Evolutionary conservation across 1,284 basidiomycete species (phyloP).

Genomic region (Cryptococcus sp.): DNA sequence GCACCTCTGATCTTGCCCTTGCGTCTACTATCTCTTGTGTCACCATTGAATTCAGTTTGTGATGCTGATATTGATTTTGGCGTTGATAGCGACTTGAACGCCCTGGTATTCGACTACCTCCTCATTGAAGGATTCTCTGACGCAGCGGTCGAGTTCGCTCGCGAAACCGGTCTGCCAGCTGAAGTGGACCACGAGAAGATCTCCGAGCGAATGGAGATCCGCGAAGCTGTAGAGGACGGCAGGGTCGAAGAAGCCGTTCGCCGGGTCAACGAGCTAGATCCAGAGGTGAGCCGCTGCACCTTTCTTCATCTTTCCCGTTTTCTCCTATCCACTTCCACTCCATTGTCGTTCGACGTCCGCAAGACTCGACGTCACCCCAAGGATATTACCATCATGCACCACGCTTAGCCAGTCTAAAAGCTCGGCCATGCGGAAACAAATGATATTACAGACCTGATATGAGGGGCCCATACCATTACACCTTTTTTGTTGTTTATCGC

Average conservation of each 20-base stretch:
- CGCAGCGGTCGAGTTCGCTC: slow-evolving; percentile 90
- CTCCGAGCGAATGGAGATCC: slow-evolving; percentile 89
- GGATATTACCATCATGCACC: slow-evolving; percentile 98
- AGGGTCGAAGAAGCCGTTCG: slow-evolving; percentile 93
- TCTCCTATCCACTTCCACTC: slow-evolving; percentile 1
- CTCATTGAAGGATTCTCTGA: slow-evolving; percentile 97
- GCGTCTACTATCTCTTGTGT: not conserved
- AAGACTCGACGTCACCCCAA: slow-evolving; percentile 51
- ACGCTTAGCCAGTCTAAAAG: slow-evolving; percentile 74
- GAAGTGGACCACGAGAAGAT: slow-evolving; percentile 85
- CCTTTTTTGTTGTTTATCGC: slow-evolving; percentile 6
- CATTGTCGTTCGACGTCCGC: slow-evolving; percentile 15
- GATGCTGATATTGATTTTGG: not conserved
- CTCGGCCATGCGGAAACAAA: slow-evolving; percentile 53
- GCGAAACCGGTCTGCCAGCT: slow-evolving; percentile 72
- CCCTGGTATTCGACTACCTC: slow-evolving; percentile 96
- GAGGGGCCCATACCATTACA: slow-evolving; percentile 39
- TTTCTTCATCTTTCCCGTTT: not conserved
- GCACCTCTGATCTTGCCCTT: slow-evolving; percentile 53
- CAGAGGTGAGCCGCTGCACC: slow-evolving; percentile 71
- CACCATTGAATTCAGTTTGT: not conserved
- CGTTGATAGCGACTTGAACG: slow-evolving; percentile 77
- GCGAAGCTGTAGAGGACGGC: slow-evolving; percentile 88
- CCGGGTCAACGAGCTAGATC: slow-evolving; percentile 90
- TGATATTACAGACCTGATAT: slow-evolving; percentile 56